phyloP scores from a whole-genome alignment of 768 basidiomycete species.

The Kwoniella dendrophila region DNA sequence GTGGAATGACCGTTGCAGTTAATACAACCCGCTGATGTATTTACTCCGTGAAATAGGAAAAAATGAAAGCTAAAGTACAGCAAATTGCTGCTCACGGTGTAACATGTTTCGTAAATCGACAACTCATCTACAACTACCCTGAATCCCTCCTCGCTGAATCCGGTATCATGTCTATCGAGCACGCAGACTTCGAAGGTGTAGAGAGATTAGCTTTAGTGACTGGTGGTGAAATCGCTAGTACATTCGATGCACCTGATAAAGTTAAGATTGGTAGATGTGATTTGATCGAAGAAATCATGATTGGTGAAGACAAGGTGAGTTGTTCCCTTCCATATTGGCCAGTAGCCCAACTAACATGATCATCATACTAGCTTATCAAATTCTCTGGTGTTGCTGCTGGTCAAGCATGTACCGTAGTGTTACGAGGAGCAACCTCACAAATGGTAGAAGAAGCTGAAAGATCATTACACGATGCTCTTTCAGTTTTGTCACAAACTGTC shows the following conservation, averaged over 20 bases:
- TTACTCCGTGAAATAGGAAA: slow-evolving; percentile 67
- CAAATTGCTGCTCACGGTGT: slow-evolving; percentile 92
- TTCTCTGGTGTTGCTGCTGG: slow-evolving; percentile 99
- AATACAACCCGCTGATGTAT: background rate
- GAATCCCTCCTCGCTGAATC: slow-evolving; percentile 92
- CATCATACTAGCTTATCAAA: slow-evolving; percentile 79
- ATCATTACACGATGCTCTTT: slow-evolving; percentile 94
- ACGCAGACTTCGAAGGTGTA: slow-evolving; percentile 98
- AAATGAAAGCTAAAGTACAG: slow-evolving; percentile 98
- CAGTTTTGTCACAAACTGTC: slow-evolving; percentile 94
- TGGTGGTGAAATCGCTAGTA: slow-evolving; percentile 94
- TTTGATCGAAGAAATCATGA: slow-evolving; percentile 97
- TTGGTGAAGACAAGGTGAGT: slow-evolving; percentile 94
- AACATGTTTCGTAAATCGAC: slow-evolving; percentile 96
- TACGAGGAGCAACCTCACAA: slow-evolving; percentile 94
- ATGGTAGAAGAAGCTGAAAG: slow-evolving; percentile 99
- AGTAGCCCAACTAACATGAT: background rate
- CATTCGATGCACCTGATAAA: slow-evolving; percentile 88
- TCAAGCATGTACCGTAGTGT: slow-evolving; percentile 94
- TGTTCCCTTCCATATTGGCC: background rate
- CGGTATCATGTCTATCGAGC: slow-evolving; percentile 94
- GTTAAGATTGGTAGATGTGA: slow-evolving; percentile 93
- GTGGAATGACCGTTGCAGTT: slow-evolving; percentile 36
- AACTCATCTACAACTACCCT: slow-evolving; percentile 99
- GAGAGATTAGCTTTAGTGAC: slow-evolving; percentile 94